Conservation (phyloP, 1,139 yeast species). For the Zygotorulaspora mrakii region DNA sequence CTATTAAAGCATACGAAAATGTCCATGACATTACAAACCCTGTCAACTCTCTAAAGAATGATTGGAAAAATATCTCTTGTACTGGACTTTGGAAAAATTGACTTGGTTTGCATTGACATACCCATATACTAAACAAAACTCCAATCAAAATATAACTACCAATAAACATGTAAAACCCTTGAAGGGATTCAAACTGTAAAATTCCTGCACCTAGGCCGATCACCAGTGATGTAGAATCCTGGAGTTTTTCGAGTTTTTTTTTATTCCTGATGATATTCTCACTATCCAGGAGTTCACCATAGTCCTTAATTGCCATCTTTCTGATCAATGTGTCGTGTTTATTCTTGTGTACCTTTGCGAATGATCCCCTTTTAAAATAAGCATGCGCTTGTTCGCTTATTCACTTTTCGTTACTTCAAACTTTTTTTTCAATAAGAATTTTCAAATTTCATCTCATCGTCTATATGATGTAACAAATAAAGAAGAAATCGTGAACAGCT, state of each 20-base stretch:
- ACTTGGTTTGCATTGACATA: conserved; percentile 38
- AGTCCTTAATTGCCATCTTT: conserved; percentile 14
- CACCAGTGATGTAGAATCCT: conserved; percentile 62
- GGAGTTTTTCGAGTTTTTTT: conserved; percentile 47
- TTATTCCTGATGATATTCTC: conserved; percentile 30
- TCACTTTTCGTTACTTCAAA: background rate
- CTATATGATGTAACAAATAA: conserved; percentile 1
- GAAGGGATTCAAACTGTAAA: conserved; percentile 58
- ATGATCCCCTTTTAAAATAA: background rate
- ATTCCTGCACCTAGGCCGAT: conserved; percentile 74
- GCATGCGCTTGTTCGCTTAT: background rate
- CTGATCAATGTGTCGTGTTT: conserved; percentile 10
- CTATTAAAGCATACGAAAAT: conserved; percentile 62
- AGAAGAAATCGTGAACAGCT: no score
- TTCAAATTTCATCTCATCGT: conserved; percentile 11
- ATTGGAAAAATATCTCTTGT: conserved; percentile 53
- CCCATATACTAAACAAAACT: conserved; percentile 30
- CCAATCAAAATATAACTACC: conserved; percentile 48
- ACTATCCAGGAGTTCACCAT: conserved; percentile 22
- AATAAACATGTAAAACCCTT: conserved; percentile 60
- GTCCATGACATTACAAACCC: conserved; percentile 87
- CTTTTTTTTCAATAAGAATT: conserved; percentile 7
- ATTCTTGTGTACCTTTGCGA: conserved; percentile 5
- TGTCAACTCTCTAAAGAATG: conserved; percentile 56
- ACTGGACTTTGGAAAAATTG: conserved; percentile 53